These are phyloP conservation scores for Chrysoporthe cubensis DNA, from an alignment of 2,329 filamentous ascomycete species.

Conservation along the genomic window DNA sequence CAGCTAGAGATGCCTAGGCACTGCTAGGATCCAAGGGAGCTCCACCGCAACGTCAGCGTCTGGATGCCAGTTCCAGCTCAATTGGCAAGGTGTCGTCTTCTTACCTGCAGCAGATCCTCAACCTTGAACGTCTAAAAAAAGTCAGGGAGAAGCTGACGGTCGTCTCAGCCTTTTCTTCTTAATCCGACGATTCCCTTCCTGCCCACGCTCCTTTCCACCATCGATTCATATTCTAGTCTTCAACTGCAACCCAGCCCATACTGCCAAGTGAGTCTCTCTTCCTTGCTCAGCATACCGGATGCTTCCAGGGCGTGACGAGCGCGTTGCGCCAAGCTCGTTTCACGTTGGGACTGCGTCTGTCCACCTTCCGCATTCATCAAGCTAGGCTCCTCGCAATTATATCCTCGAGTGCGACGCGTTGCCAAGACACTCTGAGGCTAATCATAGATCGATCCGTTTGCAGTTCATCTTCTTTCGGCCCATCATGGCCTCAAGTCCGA, in stretches of 20 bases:
- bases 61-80: not conserved
- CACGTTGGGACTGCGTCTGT: constrained; percentile 8
- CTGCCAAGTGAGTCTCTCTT: not conserved
- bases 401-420: not conserved
- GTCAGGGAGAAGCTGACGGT: constrained; percentile 12
- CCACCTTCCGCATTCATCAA: constrained; percentile 27
- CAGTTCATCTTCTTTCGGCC: constrained; percentile 22
- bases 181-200: constrained; percentile 7
- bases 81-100: constrained; percentile 20
- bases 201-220: constrained; percentile 4
- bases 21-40: constrained; percentile 13
- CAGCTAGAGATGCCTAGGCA: not conserved
- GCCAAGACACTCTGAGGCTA: constrained; percentile 2
- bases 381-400: constrained; percentile 3
- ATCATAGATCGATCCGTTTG: constrained; percentile 4
- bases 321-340: constrained; percentile 1
- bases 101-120: not conserved
- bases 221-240: not conserved
- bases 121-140: constrained; percentile 4
- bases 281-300: not conserved
- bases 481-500: constrained; percentile 53
- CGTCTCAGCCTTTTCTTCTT: constrained; percentile 13
- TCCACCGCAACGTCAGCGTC: constrained; percentile 14
- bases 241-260: not conserved
- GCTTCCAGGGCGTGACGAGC: not conserved